Evolutionary conservation across 129 eudicot species (phyloP), one percentile per base, ranked within the genome.

Genomic region (Saposhnikovia divaricata): DNA sequence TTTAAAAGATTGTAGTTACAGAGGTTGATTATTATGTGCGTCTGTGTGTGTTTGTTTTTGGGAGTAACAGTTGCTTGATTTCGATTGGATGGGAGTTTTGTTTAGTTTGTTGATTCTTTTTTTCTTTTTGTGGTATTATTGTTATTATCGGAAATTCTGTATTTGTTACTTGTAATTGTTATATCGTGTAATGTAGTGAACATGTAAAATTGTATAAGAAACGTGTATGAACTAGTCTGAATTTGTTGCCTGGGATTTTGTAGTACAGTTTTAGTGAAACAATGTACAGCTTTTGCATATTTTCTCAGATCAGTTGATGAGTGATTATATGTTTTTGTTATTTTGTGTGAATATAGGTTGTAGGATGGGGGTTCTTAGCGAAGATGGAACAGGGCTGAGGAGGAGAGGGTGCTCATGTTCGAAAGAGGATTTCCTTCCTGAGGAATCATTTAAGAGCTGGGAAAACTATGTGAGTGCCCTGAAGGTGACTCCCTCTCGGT

Each of bases 361-460:
- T 51, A 25, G 13, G 72, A 81, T 81, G 84, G 87, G 74, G 31
- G 74, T 38, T 31, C 79, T 46, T 68, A 70, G 50, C 14, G 88
- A 78, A 72, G 85, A 44, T 43, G 81, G 66, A 9, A 76, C 76
- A 42, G 90, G 90, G n/a, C 55, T 86, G 1, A 74, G 88, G 77
- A 79, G 86, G 61, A 85, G 96, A 82, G 87, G 89, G 0, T 93
- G 98, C 72, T 53, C 91, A 0, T 93, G 89, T 84, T 80, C 89
- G 45, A 82, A 87, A 13, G 88, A 88, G 25, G 97, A 94, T 83
- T 95, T 95, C 57, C 86, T 95, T 38, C 98, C 98, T 0, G 98
- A 95, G 77, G 91, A 92, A 55, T 95, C 98, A 3, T 95, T 95
- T 80, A 72, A 82, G 80, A 81, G 90, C 83, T 95, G 97, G 97